phyloP scores from a whole-genome alignment of 305 asterid genomes.

The Rubia occidens region DNA sequence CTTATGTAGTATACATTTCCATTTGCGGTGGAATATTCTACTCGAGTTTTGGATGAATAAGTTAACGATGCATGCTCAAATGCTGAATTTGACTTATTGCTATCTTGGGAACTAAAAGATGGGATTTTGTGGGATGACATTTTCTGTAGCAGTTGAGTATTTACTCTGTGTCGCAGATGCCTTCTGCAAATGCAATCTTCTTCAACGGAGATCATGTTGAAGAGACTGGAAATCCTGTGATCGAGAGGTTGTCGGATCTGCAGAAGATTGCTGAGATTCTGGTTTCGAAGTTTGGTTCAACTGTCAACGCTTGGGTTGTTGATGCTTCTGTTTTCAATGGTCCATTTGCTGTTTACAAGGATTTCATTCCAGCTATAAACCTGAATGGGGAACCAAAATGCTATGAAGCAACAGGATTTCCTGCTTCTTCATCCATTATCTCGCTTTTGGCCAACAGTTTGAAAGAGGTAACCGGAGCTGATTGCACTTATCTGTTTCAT shows the following conservation, averaged over 20 bases:
- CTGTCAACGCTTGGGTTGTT: conserved; percentile 77
- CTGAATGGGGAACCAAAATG: conserved; percentile 74
- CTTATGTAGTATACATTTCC: neutral
- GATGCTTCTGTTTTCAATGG: conserved; percentile 78
- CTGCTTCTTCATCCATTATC: conserved; percentile 67
- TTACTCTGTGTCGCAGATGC: conserved; percentile 40
- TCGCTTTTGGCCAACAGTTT: conserved; percentile 61
- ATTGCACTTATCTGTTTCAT: neutral
- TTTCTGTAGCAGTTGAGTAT: neutral
- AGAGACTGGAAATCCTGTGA: conserved; percentile 69
- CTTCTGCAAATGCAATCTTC: conserved; percentile 77
- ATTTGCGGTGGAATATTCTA: neutral
- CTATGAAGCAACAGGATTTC: conserved; percentile 68
- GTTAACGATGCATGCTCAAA: neutral
- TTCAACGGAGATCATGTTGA: conserved; percentile 78
- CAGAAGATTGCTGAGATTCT: conserved; percentile 57
- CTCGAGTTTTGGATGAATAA: neutral
- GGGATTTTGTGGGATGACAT: conserved; percentile 8
- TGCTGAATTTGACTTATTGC: neutral
- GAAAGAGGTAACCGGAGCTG: conserved; percentile 43
- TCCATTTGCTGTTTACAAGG: conserved; percentile 81
- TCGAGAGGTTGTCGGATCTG: conserved; percentile 77
- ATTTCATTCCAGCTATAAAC: conserved; percentile 66
- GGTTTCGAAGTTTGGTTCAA: conserved; percentile 70
- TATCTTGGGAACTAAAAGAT: neutral